Conservation (phyloP, 192 early-diverging fungal species). For the Allomyces macrogynus region DNA sequence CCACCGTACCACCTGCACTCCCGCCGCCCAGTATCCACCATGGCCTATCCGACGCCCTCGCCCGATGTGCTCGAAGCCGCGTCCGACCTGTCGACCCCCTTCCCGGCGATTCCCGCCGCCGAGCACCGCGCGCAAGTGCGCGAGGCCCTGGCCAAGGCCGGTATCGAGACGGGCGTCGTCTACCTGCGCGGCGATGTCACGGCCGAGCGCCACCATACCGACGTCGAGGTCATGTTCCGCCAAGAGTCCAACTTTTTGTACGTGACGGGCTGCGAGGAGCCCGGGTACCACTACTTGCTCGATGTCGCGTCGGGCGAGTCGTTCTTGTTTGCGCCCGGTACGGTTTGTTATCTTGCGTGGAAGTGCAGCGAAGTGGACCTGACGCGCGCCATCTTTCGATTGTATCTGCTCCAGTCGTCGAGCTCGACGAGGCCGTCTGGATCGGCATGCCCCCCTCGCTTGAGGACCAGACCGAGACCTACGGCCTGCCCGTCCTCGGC, state of each 20-base stretch:
- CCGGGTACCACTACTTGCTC: constrained; percentile 47
- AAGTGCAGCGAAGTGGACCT: too few species aligned
- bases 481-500: constrained; percentile 14
- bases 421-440: constrained; percentile 58
- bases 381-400: too few species aligned
- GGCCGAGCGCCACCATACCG: constrained; percentile 36
- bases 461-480: constrained; percentile 24
- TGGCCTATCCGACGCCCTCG: too few species aligned
- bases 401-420: constrained; percentile 7
- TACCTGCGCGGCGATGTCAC: constrained; percentile 1
- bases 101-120: not conserved
- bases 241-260: constrained; percentile 81
- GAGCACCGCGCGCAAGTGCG: not conserved
- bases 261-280: constrained; percentile 54
- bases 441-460: constrained; percentile 43
- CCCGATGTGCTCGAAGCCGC: too few species aligned
- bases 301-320: constrained; percentile 37
- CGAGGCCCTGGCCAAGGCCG: not conserved
- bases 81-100: not conserved
- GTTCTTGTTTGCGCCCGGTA: constrained; percentile 45
- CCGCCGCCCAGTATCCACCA: too few species aligned
- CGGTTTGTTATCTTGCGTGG: too few species aligned
- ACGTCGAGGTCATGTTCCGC: constrained; percentile 60
- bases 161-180: not conserved
- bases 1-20: too few species aligned